Evolutionary conservation across 257 asterid species (phyloP).

Genomic region (Nicotiana undulata): DNA sequence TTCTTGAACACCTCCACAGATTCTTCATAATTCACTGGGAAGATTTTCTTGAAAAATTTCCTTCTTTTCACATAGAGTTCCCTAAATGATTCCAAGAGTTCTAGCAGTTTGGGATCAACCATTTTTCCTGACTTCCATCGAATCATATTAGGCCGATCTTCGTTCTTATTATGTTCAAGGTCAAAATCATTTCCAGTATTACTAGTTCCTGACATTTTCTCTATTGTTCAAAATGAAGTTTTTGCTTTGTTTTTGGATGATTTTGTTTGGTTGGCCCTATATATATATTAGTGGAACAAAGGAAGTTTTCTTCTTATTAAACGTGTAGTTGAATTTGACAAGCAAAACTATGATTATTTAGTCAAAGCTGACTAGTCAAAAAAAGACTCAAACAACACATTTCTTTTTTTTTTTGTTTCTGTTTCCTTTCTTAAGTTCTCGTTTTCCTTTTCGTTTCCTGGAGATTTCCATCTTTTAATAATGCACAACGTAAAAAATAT

Average conservation of each 20-base stretch:
- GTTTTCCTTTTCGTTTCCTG: no score
- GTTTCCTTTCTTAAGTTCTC: no score
- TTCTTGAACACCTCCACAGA: conserved; percentile 26
- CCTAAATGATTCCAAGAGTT: conserved; percentile 30
- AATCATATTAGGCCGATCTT: conserved; percentile 28
- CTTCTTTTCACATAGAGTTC: conserved; percentile 29
- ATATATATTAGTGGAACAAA: background rate
- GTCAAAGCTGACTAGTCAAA: background rate
- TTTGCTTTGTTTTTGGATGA: background rate
- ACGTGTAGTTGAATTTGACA: background rate
- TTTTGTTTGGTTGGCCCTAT: background rate
- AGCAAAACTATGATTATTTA: background rate
- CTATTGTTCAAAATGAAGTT: background rate
- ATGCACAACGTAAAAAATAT: no score
- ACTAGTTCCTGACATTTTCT: background rate
- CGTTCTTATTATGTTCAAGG: conserved; percentile 25
- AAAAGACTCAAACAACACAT: background rate
- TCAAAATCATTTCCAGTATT: background rate
- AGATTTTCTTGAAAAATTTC: conserved; percentile 34
- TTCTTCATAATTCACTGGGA: conserved; percentile 19
- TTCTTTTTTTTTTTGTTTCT: background rate
- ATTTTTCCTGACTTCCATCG: no score
- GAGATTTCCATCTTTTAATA: no score
- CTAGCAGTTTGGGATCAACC: conserved; percentile 34
- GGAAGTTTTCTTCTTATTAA: background rate